A percentile compares a stretch with the other conserved stretches of the same genome.
Evolutionary conservation across 2,329 filamentous ascomycete species (phyloP).

Genomic region (Xylaria sp.): DNA sequence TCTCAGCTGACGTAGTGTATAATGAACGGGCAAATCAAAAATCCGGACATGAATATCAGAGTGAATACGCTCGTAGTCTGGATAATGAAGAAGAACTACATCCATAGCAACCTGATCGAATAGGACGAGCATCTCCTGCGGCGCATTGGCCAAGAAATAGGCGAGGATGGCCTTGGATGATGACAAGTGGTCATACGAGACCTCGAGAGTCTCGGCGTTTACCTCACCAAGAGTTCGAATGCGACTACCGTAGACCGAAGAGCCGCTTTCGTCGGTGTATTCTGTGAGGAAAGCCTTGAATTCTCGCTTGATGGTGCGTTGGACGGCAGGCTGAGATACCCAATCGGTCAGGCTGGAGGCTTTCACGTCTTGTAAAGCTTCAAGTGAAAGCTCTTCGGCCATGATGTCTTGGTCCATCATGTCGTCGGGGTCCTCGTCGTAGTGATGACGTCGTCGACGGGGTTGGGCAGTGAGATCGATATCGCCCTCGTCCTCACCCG

Average conservation of each 20-base stretch:
- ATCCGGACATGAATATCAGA: slow-evolving; percentile 98
- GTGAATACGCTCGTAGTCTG: slow-evolving; percentile 97
- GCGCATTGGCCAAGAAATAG: slow-evolving; percentile 95
- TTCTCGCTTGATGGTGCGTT: slow-evolving; percentile 92
- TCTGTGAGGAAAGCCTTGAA: slow-evolving; percentile 98
- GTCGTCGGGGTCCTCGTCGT: slow-evolving; percentile 94
- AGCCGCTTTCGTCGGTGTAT: slow-evolving; percentile 88
- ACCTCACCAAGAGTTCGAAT: slow-evolving; percentile 96
- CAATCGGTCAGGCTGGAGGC: slow-evolving; percentile 93
- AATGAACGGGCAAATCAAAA: slow-evolving; percentile 91
- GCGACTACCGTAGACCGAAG: slow-evolving; percentile 93
- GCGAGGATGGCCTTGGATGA: slow-evolving; percentile 92
- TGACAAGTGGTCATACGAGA: slow-evolving; percentile 92
- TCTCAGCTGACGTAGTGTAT: slow-evolving; percentile 92
- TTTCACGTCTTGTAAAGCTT: slow-evolving; percentile 92
- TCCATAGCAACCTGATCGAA: slow-evolving; percentile 98
- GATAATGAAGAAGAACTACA: slow-evolving; percentile 93
- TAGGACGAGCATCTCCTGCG: slow-evolving; percentile 92
- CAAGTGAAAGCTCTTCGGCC: slow-evolving; percentile 93
- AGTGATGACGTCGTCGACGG: slow-evolving; percentile 84
- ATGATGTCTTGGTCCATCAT: slow-evolving; percentile 93
- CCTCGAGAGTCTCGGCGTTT: slow-evolving; percentile 95
- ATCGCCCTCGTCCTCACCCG: slow-evolving; percentile 84
- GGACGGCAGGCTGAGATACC: slow-evolving; percentile 89
- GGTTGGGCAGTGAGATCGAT: slow-evolving; percentile 88